Conservation (phyloP, 495 filamentous ascomycete genomes). For the Penicillium maclennaniae region DNA sequence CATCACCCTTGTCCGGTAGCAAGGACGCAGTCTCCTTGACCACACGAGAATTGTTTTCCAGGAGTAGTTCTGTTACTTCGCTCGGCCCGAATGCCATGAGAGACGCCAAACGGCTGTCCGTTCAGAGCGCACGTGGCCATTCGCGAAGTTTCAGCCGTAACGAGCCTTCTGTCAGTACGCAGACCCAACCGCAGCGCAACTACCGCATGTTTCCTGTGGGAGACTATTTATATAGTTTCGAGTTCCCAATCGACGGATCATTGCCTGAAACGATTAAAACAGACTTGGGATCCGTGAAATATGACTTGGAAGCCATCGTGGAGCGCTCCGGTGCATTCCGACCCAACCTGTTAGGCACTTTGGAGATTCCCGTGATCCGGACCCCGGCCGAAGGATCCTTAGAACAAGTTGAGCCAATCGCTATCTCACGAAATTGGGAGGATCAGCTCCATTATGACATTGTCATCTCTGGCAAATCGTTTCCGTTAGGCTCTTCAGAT, state of each 20-base stretch:
- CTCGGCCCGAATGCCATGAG: constrained; percentile 37
- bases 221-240: constrained; percentile 91
- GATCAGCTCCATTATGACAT: constrained; percentile 99
- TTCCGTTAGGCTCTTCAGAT: constrained; percentile 86
- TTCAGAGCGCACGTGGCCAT: constrained; percentile 67
- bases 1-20: constrained; percentile 39
- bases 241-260: constrained; percentile 88
- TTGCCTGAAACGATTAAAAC: constrained; percentile 89
- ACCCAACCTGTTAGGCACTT: constrained; percentile 76
- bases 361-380: constrained; percentile 83
- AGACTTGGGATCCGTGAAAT: constrained; percentile 82
- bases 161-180: constrained; percentile 56
- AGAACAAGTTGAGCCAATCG: constrained; percentile 93
- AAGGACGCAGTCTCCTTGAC: constrained; percentile 43
- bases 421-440: constrained; percentile 95
- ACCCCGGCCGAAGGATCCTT: constrained; percentile 88
- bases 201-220: constrained; percentile 88
- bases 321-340: constrained; percentile 92
- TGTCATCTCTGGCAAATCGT: constrained; percentile 97
- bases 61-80: constrained; percentile 35
- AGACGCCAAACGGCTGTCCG: constrained; percentile 65
- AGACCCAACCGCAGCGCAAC: constrained; percentile 73
- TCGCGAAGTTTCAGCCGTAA: constrained; percentile 85
- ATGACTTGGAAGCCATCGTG: constrained; percentile 82
- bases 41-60: constrained; percentile 41